These are phyloP conservation scores for Heliamphora exappendiculata DNA, from an alignment of 148 eudicot genomes.

Conservation along the genomic window DNA sequence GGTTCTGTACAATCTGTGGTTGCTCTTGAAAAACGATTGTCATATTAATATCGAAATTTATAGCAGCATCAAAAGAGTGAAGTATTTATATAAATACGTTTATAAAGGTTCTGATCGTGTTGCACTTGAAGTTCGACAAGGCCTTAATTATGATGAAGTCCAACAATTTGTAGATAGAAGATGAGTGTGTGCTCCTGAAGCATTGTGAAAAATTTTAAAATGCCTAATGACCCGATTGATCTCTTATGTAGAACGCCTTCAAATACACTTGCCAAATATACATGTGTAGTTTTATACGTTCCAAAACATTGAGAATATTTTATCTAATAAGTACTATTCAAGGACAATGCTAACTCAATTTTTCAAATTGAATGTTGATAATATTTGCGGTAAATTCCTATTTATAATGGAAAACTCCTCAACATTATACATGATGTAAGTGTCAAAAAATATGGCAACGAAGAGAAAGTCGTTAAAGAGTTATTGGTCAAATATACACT, in stretches of 20 bases:
- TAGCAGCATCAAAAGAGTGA: not conserved
- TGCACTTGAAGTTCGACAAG: not conserved
- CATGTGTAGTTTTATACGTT: not conserved
- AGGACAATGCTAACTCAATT: not conserved
- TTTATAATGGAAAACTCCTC: too few relatives aligned
- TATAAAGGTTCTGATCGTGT: not conserved
- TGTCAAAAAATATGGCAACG: not conserved
- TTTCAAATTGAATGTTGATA: too few relatives aligned
- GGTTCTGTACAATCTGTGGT: not conserved
- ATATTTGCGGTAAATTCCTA: too few relatives aligned
- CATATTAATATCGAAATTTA: not conserved
- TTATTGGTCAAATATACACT: not conserved
- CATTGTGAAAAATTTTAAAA: not conserved
- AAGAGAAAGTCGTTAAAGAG: not conserved
- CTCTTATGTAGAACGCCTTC: not conserved
- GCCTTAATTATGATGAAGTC: not conserved
- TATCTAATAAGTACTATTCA: not conserved
- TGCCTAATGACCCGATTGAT: not conserved
- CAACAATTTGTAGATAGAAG: not conserved
- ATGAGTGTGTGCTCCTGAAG: not conserved
- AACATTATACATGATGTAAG: not conserved
- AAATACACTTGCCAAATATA: not conserved
- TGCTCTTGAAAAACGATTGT: not conserved
- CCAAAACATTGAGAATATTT: not conserved
- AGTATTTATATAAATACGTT: too few relatives aligned